Evolutionary conservation across 2,329 filamentous ascomycete species (phyloP), one percentile per base, ranked within the genome.

Genomic region (Colletotrichum lentis): DNA sequence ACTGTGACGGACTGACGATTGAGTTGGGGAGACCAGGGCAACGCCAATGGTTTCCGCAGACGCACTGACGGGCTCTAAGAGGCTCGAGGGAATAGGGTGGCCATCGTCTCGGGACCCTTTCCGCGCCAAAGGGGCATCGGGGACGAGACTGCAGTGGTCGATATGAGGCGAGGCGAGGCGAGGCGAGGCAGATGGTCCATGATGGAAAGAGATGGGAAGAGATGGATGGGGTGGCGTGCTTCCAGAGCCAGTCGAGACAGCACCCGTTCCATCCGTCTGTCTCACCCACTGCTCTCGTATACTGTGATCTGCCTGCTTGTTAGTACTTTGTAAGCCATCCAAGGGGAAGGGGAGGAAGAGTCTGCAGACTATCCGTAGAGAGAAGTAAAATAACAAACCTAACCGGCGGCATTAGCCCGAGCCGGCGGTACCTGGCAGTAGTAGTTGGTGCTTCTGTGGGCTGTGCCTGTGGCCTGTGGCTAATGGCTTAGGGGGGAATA

Each of bases 351-450:
- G 52, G 39, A 35, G 10, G 7, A 35, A 35, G 31, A 10, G 31
- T 35, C 31, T 35, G 8, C 7, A 35, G 31, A 35, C 31, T 35
- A 24, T 4, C 24, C 4, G 4, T 24, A 35, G 31, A 35, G 31
- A 35, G 31, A 35, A 10, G 31, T 18, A 8, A 43, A 50, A 47
- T 64, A 61, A 43, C 59, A 24, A 50, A 37, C 31, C 24, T 31
- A 11, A 16, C 44, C 43, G 53, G 54, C 46, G 31, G 50, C 18
- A 41, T 16, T 63, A 47, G 22, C 55, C 64, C 31, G 24, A 44
- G 39, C 39, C 49, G 43, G 41, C 20, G 11, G 62, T 69, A 52
- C 62, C 62, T 69, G 50, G 41, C 66, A 66, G 50, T 58, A 66
- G 50, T 58, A 58, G 66, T 44, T 31, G 10, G 31, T 35, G 31